Evolutionary conservation across 768 basidiomycete species (phyloP).

Genomic region (Serendipita sp.): DNA sequence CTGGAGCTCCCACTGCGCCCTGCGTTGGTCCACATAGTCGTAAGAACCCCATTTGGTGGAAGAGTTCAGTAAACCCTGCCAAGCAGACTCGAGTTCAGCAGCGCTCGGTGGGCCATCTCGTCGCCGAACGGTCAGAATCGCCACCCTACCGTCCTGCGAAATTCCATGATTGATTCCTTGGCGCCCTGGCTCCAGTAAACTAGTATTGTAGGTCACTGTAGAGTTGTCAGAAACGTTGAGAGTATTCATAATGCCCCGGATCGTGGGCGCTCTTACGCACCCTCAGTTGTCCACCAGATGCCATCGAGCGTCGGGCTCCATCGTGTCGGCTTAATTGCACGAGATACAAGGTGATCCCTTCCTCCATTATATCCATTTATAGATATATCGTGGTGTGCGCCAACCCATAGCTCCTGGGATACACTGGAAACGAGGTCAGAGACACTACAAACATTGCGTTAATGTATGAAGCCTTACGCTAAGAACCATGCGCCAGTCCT

Average conservation of each 20-base stretch:
- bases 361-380: constrained; percentile 71
- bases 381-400: constrained; percentile 43
- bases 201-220: background rate
- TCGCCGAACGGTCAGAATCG: constrained; percentile 47
- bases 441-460: constrained; percentile 4
- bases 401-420: background rate
- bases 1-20: background rate
- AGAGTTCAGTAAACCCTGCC: background rate
- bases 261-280: background rate
- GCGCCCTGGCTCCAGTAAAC: constrained; percentile 40
- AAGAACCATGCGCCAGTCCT: constrained; percentile 74
- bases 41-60: background rate
- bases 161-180: constrained; percentile 60
- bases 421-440: background rate
- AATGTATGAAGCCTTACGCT: constrained; percentile 30
- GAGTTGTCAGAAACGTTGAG: background rate
- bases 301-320: constrained; percentile 42
- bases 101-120: background rate
- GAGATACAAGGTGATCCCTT: constrained; percentile 59
- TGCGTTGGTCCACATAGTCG: background rate
- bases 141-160: constrained; percentile 61
- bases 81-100: background rate
- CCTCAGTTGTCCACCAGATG: constrained; percentile 60
- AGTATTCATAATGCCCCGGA: background rate
- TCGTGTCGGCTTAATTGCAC: constrained; percentile 25